Percentiles rank a stretch among this genome's conserved stretches.
These are phyloP conservation scores for Galeopsis tetrahit DNA, from an alignment of 257 asterid species.

Conservation along the genomic window DNA sequence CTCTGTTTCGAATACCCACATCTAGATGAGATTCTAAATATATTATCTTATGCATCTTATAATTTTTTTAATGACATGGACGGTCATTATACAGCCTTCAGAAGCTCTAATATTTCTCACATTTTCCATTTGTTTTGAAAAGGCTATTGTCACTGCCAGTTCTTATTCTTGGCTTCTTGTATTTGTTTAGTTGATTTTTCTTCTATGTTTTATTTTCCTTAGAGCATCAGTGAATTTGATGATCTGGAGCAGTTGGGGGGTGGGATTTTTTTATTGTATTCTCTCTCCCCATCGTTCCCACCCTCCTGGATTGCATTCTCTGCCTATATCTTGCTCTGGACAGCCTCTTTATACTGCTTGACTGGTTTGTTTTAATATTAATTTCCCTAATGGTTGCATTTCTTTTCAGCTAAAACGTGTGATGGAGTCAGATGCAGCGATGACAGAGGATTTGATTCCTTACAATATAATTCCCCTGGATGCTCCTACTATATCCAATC, in stretches of 20 bases:
- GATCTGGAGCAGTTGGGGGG: conserved; percentile 10
- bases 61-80: neutral
- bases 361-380: conserved; percentile 5
- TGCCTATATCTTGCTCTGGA: neutral
- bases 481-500: conserved; percentile 75
- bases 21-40: conserved; percentile 7
- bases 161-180: conserved; percentile 15
- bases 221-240: conserved; percentile 14
- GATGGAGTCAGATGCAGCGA: conserved; percentile 96
- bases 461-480: conserved; percentile 94
- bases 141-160: conserved; percentile 17
- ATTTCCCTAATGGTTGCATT: conserved; percentile 35
- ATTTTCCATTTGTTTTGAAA: neutral
- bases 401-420: conserved; percentile 79
- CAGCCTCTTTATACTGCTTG: conserved; percentile 15
- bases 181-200: conserved; percentile 10
- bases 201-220: conserved; percentile 7
- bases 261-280: neutral
- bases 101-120: conserved; percentile 9
- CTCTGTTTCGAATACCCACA: neutral
- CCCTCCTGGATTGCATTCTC: neutral
- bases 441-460: conserved; percentile 91
- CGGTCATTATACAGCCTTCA: conserved; percentile 10
- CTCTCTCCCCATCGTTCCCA: neutral
- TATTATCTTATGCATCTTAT: neutral